A percentile compares a stretch with the other conserved stretches of the same genome.
These are phyloP conservation scores for Xylariomycetidae sp. DNA, from an alignment of 2,329 filamentous ascomycete genomes.

Conservation along the genomic window DNA sequence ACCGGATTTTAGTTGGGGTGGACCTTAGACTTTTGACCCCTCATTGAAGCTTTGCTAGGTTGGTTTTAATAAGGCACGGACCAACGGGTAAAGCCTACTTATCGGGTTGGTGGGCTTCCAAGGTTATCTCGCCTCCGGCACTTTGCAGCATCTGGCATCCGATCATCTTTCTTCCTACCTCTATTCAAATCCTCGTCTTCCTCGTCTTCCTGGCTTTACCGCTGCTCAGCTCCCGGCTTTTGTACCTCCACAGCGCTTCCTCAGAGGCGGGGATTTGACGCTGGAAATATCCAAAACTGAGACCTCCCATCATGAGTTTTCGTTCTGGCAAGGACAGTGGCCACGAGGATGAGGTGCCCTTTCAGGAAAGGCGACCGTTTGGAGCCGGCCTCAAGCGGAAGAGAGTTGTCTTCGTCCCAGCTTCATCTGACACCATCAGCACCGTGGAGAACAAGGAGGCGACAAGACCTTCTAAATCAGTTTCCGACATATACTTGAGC, in stretches of 20 bases:
- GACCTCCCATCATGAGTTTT: too few relatives aligned
- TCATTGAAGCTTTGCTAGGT: conserved; percentile 1
- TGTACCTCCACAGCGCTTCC: too few relatives aligned
- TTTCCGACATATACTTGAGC: conserved; percentile 61
- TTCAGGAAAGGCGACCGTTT: conserved; percentile 50
- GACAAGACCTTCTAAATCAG: conserved; percentile 23
- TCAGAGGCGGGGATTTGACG: too few relatives aligned
- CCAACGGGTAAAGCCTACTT: too few relatives aligned
- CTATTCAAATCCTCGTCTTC: background rate
- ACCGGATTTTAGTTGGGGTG: too few relatives aligned
- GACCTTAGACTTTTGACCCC: background rate
- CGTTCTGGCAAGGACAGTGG: too few relatives aligned
- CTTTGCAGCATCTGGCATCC: conserved; percentile 1
- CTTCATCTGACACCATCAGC: conserved; percentile 34
- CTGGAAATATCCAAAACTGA: too few relatives aligned
- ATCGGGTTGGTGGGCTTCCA: too few relatives aligned
- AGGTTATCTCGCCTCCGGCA: conserved; percentile 1
- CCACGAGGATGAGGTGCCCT: conserved; percentile 43
- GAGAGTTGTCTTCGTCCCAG: conserved; percentile 54
- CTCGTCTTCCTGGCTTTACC: conserved; percentile 1
- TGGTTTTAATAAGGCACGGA: too few relatives aligned
- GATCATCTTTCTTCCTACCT: background rate
- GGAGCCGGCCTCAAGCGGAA: conserved; percentile 52
- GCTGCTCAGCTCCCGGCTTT: too few relatives aligned
- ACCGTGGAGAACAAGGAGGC: conserved; percentile 18